Evolutionary conservation across 495 filamentous ascomycete genomes (phyloP), one percentile per base, ranked within the genome.

Genomic region (Podospora anserina): DNA sequence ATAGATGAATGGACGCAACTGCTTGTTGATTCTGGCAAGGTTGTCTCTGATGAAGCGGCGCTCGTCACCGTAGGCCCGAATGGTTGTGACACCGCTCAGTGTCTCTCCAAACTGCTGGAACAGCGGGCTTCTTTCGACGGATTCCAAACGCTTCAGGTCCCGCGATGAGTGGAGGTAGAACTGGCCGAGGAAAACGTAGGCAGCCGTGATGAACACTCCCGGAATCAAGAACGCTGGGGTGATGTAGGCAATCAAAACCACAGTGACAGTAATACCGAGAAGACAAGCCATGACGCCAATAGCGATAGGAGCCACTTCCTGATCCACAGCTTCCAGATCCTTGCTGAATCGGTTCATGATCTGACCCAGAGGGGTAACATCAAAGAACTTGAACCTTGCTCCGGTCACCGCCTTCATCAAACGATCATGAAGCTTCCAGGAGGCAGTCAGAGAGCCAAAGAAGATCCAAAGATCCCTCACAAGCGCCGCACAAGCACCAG

Each of bases 51-150:
- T 90, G 77, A 98, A 99, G 44, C 96, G 88, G 67, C 91, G 86
- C 72, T 97, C 93, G 75, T 97, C 95, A 44, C 93, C 92, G 78
- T 98, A 99, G 19, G 96, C 96, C 74, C 96, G 89, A 71, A 99
- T 99, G 1, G 96, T 99, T n/a, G 94, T 92, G 67, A 98, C 92
- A 57, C 96, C 96, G 63, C 88, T 93, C 19, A 99, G 83, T 0
- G 96, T 98, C 82, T 99, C 96, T 64, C 96, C 94, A 72, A 99
- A 98, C 73, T 97, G 95, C 78, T 99, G 96, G 79, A 97, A 99
- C 30, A 99, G 84, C 3, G 96, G 96, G 78, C 93, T 97, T 65
- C 94, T 84, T 75, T 97, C 92, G 11, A 97, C 89, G 20, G 96
- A 97, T 78, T 99, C 96, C 19, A 99, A 78, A 34, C 96, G 86